These are phyloP conservation scores for Talaromyces albobiverticillius DNA, from an alignment of 2,329 filamentous ascomycete species.

Conservation along the genomic window DNA sequence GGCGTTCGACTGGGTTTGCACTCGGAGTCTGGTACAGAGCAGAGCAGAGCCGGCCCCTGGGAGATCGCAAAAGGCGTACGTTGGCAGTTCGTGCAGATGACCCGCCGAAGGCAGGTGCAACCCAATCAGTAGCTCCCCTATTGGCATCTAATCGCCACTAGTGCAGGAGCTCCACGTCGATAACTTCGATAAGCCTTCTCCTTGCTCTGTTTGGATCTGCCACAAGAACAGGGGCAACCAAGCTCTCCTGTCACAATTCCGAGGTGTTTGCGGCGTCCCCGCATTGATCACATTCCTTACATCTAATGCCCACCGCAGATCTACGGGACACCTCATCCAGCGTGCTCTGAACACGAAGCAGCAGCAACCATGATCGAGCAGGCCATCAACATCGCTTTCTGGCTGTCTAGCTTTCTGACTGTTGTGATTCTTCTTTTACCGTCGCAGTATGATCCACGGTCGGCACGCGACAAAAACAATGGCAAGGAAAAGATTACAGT, in stretches of 20 bases:
- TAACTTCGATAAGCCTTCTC: background rate
- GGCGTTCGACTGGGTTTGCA: no score
- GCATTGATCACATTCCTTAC: no score
- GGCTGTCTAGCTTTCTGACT: slow-evolving; percentile 49
- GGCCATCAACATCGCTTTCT: slow-evolving; percentile 36
- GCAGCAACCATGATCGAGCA: slow-evolving; percentile 33
- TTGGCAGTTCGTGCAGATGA: background rate
- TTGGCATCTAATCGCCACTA: background rate
- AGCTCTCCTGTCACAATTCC: no score
- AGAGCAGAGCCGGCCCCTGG: background rate
- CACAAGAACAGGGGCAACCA: background rate
- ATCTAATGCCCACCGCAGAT: no score
- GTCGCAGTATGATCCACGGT: slow-evolving; percentile 46
- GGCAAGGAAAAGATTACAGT: slow-evolving; percentile 49
- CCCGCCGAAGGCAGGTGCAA: background rate
- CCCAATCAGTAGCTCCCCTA: background rate
- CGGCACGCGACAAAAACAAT: slow-evolving; percentile 21
- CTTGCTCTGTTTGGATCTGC: no score
- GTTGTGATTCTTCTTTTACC: slow-evolving; percentile 53
- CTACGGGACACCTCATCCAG: no score
- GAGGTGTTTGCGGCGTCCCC: no score
- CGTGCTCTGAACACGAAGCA: no score
- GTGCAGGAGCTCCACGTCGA: background rate
- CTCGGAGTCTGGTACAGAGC: no score
- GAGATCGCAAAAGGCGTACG: background rate